phyloP scores from a whole-genome alignment of 169 alveolate genomes.

The Eimeria praecox region DNA sequence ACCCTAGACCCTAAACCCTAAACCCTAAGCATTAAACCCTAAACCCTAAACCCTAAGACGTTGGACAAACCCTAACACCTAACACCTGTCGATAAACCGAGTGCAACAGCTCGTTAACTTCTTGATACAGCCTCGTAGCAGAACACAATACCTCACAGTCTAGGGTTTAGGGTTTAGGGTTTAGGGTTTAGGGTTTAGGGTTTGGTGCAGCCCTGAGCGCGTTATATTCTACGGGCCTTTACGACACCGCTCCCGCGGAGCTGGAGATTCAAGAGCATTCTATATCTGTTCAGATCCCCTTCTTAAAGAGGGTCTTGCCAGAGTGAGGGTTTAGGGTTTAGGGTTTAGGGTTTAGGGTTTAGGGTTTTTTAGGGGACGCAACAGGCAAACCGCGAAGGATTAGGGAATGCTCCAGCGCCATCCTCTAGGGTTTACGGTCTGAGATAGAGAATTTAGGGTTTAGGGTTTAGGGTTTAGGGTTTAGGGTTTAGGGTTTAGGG shows the following conservation, averaged over 20 bases:
- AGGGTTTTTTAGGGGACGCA: not conserved
- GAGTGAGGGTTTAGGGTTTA: slow-evolving; percentile 27
- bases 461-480: slow-evolving; percentile 31
- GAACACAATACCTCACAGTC: not conserved
- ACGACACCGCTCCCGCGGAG: slow-evolving; percentile 24
- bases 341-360: slow-evolving; percentile 47
- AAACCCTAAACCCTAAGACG: not conserved
- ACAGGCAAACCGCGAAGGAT: no score
- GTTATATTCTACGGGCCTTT: not conserved
- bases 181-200: slow-evolving; percentile 39
- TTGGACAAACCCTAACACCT: no score
- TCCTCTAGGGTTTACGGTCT: slow-evolving; percentile 16
- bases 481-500: slow-evolving; percentile 44
- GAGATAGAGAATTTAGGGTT: not conserved
- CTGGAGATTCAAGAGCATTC: not conserved
- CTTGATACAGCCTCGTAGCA: not conserved
- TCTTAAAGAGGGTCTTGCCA: slow-evolving; percentile 15
- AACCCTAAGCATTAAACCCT: not conserved
- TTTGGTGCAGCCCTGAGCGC: slow-evolving; percentile 33
- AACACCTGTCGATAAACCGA: no score
- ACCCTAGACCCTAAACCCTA: slow-evolving; percentile 22
- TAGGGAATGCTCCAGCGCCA: not conserved
- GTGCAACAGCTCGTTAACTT: not conserved
- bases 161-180: slow-evolving; percentile 48
- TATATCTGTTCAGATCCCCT: not conserved